Evolutionary conservation across 2,329 filamentous ascomycete species (phyloP), one percentile per base, ranked within the genome.

Genomic region (Calonectria honghensis): DNA sequence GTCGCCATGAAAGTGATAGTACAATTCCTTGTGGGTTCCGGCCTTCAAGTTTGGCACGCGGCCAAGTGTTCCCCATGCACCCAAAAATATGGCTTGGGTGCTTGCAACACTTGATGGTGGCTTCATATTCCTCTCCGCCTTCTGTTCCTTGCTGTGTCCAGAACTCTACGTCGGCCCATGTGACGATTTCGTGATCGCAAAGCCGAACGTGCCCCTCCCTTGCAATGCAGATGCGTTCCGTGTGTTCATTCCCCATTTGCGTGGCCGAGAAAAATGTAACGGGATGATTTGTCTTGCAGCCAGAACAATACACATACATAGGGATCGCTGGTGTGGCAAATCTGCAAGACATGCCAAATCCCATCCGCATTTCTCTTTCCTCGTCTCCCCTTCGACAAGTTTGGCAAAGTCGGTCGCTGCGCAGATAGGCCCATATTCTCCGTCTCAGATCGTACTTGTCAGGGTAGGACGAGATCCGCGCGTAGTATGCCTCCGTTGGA

Each of bases 341-440:
- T 27, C 32, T 63, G 24, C 57, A 63, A 29, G 35, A 3, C n/a
- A 63, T 63, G 3, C 57, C 57, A 20, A n/a, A 27, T 2, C 35
- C 35, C 57, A 63, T 63, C 18, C 18, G 24, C 16, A 4, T 18
- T 41, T 63, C n/a, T 63, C 57, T 63, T 29, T 63, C 24, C n/a
- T 63, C 37, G 24, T 63, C 57, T 18, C 57, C 35, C 7, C 16
- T 41, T 63, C 29, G 35, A 37, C 57, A 63, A 4, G 57, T 1
- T 16, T 16, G 1, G 35, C 57, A 63, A 41, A 63, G 57, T 13
- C 57, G 35, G 18, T 1, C 24, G 5, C n/a, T 63, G 57, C 57
- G 57, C n/a, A 63, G 37, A 20, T 27, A 63, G n/a, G 57, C 57
- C 57, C 57, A 63, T 63, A 39, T 20, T 6, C 18, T 20, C 35